Evolutionary conservation across 164 flowering plant species (phyloP), one percentile per base, ranked within the genome.

Genomic region (Cinnamomum chago): DNA sequence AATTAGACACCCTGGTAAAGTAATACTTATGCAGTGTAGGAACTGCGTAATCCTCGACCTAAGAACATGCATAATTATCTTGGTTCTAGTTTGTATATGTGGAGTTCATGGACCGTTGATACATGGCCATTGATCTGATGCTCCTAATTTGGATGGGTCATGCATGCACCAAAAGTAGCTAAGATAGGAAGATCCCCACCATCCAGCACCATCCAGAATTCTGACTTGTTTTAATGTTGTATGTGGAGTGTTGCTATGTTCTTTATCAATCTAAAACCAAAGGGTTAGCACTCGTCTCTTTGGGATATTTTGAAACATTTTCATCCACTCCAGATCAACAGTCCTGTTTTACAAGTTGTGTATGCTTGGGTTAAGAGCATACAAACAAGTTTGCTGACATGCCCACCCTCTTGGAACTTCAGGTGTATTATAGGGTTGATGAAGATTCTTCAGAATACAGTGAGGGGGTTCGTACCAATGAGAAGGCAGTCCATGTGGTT

Each of bases 391-490:
- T 67, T 55, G 60, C 20, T 25, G 69, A 67, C 20, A 30, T 67
- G 18, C 35, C 40, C 69, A 15, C 50, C 5, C 51, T 27, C 28
- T 25, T 78, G 67, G 25, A 65, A 70, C 23, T 60, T 62, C 58
- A 90, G 94, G 94, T 79, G 5, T 88, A 88, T 73, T 81, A 82
- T 27, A 79, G 82, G 73, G 92, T 86, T 77, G 88, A 86, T 47
- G 94, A 89, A 81, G 72, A 66, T 50, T 40, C 70, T 55, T 55
- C n/a, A 55, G 60, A 55, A 55, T 17, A 4, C 20, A 4, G 13
- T n/a, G 84, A 75, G 73, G 83, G 33, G 24, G 65, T 65, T 65
- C 51, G 51, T 30, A 68, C 17, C 51, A 2, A 5, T 55, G 60
- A 55, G 60, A 55, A 15, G 60, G 5, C 60, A 55, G 60, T 14